Evolutionary conservation across 1,284 basidiomycete species (phyloP).

Genomic region (Tetrapyrgos nigripes): DNA sequence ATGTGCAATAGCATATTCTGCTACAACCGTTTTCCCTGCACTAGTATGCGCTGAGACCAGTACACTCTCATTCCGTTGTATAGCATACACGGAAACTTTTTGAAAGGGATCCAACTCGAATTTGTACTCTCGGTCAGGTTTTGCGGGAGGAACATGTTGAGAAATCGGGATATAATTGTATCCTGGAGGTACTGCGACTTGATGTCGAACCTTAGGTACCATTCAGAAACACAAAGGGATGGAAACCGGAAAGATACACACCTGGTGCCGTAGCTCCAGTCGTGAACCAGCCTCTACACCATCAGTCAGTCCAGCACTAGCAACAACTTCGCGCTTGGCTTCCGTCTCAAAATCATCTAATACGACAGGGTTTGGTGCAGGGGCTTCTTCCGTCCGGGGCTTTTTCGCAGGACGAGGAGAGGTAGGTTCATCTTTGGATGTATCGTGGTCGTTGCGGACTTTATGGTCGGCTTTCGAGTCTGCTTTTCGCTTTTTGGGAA

Average conservation of each 20-base stretch:
- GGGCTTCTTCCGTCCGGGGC: conserved; percentile 8
- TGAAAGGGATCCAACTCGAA: conserved; percentile 99
- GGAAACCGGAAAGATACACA: conserved; percentile 34
- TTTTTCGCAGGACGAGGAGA: conserved; percentile 22
- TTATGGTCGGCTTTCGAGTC: conserved; percentile 7
- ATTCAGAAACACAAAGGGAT: conserved; percentile 5
- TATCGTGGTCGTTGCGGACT: conserved; percentile 17
- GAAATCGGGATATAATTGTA: conserved; percentile 94
- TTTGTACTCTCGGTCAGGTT: conserved; percentile 93
- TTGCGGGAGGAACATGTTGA: conserved; percentile 89
- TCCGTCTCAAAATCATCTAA: conserved; percentile 92
- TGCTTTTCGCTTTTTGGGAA: conserved; percentile 41
- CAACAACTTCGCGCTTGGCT: conserved; percentile 87
- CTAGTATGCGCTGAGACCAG: conserved; percentile 99
- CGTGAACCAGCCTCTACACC: conserved; percentile 70
- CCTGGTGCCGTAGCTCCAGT: conserved; percentile 82
- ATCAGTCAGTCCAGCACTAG: conserved; percentile 82
- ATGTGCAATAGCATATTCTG: conserved; percentile 99
- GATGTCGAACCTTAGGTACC: conserved; percentile 80
- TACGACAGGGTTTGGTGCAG: conserved; percentile 72
- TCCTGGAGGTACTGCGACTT: conserved; percentile 94
- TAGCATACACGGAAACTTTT: conserved; percentile 91
- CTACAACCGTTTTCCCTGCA: conserved; percentile 98
- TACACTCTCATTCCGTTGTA: conserved; percentile 97
- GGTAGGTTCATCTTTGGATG: conserved; percentile 35